These are phyloP conservation scores for Gnomoniopsis sp. DNA, from an alignment of 2,329 filamentous ascomycete species.

Conservation along the genomic window DNA sequence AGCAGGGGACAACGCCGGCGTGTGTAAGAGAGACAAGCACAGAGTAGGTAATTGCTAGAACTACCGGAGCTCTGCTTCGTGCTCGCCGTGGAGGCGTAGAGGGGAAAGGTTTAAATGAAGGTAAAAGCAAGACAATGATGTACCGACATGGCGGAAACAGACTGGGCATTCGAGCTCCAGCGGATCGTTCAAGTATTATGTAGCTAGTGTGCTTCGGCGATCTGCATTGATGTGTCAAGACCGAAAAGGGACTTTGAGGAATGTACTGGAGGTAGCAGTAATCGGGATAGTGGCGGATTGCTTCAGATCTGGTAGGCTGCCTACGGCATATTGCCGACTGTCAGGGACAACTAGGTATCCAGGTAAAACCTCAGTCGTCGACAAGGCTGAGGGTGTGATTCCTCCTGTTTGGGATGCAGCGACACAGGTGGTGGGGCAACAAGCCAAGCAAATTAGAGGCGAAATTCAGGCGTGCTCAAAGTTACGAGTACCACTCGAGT, in stretches of 20 bases:
- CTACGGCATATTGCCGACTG: not conserved
- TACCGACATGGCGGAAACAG: not conserved
- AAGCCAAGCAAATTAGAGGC: not conserved
- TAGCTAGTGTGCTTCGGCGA: not conserved
- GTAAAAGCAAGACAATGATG: constrained; percentile 7
- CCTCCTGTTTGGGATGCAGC: constrained; percentile 2
- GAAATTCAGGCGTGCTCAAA: not conserved
- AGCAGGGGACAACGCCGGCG: constrained; percentile 16
- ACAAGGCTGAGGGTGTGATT: constrained; percentile 1
- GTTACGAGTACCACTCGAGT: not conserved
- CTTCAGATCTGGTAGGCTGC: not conserved
- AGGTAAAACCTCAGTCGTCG: not conserved
- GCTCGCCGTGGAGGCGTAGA: constrained; percentile 21
- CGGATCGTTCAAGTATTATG: not conserved
- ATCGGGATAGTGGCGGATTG: constrained; percentile 7
- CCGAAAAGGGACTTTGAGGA: not conserved
- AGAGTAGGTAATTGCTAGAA: constrained; percentile 32
- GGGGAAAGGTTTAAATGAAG: constrained; percentile 17
- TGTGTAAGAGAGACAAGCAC: constrained; percentile 16
- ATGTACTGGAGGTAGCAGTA: not conserved
- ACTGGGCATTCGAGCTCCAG: not conserved
- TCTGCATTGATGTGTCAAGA: not conserved
- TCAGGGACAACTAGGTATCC: not conserved
- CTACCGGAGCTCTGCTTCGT: constrained; percentile 47
- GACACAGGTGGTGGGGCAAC: not conserved